Percentiles rank a stretch among this genome's conserved stretches.
These are phyloP conservation scores for Metroxylon sagu DNA, from an alignment of 176 grass and related monocot species.

Conservation along the genomic window DNA sequence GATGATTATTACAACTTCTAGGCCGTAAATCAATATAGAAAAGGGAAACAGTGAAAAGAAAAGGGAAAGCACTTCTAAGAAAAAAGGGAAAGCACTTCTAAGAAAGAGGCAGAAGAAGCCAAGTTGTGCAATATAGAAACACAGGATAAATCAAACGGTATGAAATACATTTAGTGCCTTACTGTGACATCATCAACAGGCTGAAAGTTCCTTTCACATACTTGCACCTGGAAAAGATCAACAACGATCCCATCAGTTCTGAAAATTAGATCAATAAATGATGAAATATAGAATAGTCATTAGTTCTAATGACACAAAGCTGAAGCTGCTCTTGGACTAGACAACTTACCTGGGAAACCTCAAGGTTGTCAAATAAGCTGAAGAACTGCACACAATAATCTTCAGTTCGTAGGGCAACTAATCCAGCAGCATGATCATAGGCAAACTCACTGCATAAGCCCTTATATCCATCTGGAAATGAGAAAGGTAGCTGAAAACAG, in stretches of 20 bases:
- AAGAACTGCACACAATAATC: slow-evolving; percentile 89
- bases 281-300: neutral
- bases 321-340: slow-evolving; percentile 1
- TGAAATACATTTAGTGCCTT: slow-evolving; percentile 13
- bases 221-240: slow-evolving; percentile 62
- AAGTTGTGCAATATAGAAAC: too few relatives aligned
- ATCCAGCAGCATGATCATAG: slow-evolving; percentile 53
- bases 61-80: too few relatives aligned
- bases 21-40: too few relatives aligned
- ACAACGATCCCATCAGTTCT: slow-evolving; percentile 10
- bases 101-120: too few relatives aligned
- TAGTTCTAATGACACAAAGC: neutral
- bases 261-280: neutral
- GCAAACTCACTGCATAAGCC: slow-evolving; percentile 27
- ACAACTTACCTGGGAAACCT: slow-evolving; percentile 70
- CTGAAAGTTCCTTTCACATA: slow-evolving; percentile 88
- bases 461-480: slow-evolving; percentile 18
- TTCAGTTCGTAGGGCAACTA: slow-evolving; percentile 64
- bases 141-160: neutral
- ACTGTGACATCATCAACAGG: slow-evolving; percentile 85
- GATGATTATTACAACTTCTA: too few relatives aligned
- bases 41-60: too few relatives aligned
- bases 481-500: slow-evolving; percentile 43
- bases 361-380: slow-evolving; percentile 60
- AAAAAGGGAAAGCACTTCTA: too few relatives aligned